Conservation (phyloP, 2,329 filamentous ascomycete species). For the Tolypocladium album region DNA sequence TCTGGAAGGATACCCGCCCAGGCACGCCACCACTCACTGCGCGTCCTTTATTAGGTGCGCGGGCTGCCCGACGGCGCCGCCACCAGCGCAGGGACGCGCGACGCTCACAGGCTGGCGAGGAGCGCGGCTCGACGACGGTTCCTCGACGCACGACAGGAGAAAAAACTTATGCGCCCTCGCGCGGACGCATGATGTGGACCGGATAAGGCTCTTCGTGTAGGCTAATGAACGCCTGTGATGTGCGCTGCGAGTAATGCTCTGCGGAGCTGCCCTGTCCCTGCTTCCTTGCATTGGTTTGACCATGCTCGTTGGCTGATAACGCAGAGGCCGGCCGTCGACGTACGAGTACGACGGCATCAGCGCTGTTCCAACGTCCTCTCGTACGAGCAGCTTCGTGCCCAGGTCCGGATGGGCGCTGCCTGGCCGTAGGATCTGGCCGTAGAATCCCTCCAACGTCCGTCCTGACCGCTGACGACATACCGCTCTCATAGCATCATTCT, state of each 20-base stretch:
- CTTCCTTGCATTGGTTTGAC: not conserved
- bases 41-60: not conserved
- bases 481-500: not conserved
- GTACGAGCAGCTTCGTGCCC: not conserved
- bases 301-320: not conserved
- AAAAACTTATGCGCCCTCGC: not conserved
- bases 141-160: too few species aligned
- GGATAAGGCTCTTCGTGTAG: not conserved
- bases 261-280: not conserved
- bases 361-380: not conserved
- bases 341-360: not conserved
- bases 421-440: not conserved
- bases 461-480: not conserved
- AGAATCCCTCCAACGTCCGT: not conserved
- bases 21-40: not conserved
- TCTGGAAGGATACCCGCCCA: not conserved
- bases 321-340: not conserved
- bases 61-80: not conserved
- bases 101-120: not conserved
- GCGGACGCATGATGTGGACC: not conserved
- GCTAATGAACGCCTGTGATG: not conserved
- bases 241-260: not conserved
- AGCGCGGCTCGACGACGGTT: not conserved
- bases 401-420: not conserved
- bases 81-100: slow-evolving; percentile 26